Evolutionary conservation across 2,329 filamentous ascomycete genomes (phyloP), one percentile per base, ranked within the genome.

Genomic region (Arthrobotrys sphaeroides): DNA sequence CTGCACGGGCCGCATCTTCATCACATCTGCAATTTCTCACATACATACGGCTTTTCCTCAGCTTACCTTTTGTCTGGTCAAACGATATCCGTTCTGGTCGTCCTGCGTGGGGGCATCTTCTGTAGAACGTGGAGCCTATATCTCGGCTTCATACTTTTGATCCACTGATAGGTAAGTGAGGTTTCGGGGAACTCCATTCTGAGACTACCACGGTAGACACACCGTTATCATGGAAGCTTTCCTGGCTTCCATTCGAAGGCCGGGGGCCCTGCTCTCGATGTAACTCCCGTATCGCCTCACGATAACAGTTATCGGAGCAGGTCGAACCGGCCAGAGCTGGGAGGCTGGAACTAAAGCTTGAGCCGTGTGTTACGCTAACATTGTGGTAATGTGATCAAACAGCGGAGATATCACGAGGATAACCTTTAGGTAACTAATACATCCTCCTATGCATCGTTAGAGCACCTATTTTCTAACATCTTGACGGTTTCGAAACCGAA

Each of bases 141-240:
- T 38, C 40, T 18, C 22, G 42, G 40, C 31, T 31, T 53, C 4
- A 20, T 13, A 16, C 13, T 12, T 45, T 26, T 64, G 67, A 47
- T 65, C 65, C 38, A 59, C 67, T 72, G 67, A 72, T 72, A 72
- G 59, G 67, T 31, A 69, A 62, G 66, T 62, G 33, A 69, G n/a
- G 60, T 45, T 45, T 33, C 31, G 42, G 51, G 36, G 36, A 68
- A 68, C 64, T 51, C 64, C 45, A 31, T 53, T 26, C 16, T 12
- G 47, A 22, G 16, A 4, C 24, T n/a, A 33, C 26, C 12, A 33
- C 10, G 47, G 47, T 4, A 20, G 26, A n/a, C n/a, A n/a, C n/a
- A n/a, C 28, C 43, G 65, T 69, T 69, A 69, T 69, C 65, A 38
- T 26, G 31, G 62, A 49, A 49, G 16, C 16, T 12, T 45, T 36